Conservation (phyloP, 208 protist genomes). For the Zelonia costaricensis region DNA sequence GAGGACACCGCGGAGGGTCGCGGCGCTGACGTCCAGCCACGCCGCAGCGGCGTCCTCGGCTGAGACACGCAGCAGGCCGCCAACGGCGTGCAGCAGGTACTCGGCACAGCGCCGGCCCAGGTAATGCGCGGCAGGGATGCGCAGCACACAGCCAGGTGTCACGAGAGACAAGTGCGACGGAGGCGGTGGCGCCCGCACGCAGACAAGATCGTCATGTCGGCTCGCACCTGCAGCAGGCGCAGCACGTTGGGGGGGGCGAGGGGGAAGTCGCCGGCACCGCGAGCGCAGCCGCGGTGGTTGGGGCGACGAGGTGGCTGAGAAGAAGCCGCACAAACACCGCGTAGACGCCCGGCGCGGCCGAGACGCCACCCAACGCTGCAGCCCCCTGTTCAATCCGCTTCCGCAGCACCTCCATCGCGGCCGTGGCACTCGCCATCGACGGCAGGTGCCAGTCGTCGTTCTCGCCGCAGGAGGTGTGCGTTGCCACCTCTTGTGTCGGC, state of each 20-base stretch:
- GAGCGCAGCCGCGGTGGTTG: background rate
- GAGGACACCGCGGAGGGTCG: constrained; percentile 10
- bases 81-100: constrained; percentile 7
- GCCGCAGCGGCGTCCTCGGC: constrained; percentile 10
- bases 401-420: constrained; percentile 7
- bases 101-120: constrained; percentile 21
- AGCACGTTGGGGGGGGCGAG: background rate
- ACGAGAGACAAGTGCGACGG: constrained; percentile 1
- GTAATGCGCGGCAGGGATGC: constrained; percentile 11
- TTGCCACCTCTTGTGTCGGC: too few relatives aligned
- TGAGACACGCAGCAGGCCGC: background rate
- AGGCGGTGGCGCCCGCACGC: background rate
- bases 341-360: constrained; percentile 6
- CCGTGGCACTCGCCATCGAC: constrained; percentile 1
- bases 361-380: background rate
- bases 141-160: background rate
- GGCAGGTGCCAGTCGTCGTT: constrained; percentile 6
- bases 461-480: background rate
- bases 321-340: constrained; percentile 7
- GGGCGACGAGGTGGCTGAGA: background rate
- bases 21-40: constrained; percentile 21
- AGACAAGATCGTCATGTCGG: background rate
- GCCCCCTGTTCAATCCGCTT: background rate
- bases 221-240: background rate
- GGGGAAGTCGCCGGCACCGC: background rate